Base-by-base conservation (phyloP, 768 basidiomycete genomes). In the Baorangia bicolor region DNA sequence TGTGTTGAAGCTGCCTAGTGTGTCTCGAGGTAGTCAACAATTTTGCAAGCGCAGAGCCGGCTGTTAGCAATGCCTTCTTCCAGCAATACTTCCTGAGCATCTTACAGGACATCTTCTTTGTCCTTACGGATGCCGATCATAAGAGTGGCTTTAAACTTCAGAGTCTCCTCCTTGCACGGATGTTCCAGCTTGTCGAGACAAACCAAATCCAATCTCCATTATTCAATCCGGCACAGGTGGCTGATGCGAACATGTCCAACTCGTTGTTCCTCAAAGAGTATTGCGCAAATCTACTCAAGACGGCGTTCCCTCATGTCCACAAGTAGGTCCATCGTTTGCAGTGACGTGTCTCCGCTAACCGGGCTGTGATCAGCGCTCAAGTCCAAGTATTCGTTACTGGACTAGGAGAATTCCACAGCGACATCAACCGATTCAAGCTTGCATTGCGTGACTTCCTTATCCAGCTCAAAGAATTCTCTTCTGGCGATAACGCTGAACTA, bases 131-230 rank as follows among this genome's bases (percentile, higher is more conserved):
- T 70, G 87, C 95, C 6, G 96, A 98, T 73, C 96, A 99, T 80
- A 98, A 98, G 85, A 94, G 92, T 65, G 95, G 96, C 27, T 97
- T 98, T 81, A 98, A 97, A 74, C 80, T 94, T 56, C 95, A 98
- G 74, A 91, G 90, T 63, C 77, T 92, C 63, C 80, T 98, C n/a
- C 85, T 99, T 42, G 90, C 93, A 18, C 84, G 92, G 31, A 83
- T 99, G 78, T 95, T 97, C 82, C 88, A 92, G 69, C 83, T 98
- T 25, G 91, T 96, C 35, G 90, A 95, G 71, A 81, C 80, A 45
- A 87, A 88, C 66, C 74, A 81, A 56, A 88, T 98, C 65, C 84
- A 86, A 58, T 84, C 88, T 2, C 92, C 95, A 5, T 73, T 99
- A 50, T 96, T 84, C 73, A 93, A 96, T 71, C 86, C 91, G 9